These are phyloP conservation scores for Goniomonas avonlea DNA, from an alignment of 78 protist genomes.

Conservation along the genomic window DNA sequence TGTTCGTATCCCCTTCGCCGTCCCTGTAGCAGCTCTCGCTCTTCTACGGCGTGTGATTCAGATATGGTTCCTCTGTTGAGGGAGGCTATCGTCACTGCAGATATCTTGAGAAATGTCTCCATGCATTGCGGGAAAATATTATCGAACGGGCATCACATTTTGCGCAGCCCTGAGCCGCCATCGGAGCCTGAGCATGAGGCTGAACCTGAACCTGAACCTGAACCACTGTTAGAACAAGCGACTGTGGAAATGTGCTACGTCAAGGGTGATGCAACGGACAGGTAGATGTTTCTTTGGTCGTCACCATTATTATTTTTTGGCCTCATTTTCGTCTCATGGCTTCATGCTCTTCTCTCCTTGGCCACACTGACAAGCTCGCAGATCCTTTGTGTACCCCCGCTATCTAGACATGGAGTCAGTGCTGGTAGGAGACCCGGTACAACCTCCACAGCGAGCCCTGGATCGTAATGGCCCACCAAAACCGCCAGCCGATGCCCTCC, in stretches of 20 bases:
- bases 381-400: too few species aligned
- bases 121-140: background rate
- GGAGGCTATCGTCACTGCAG: background rate
- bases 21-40: background rate
- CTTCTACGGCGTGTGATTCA: background rate
- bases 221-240: background rate
- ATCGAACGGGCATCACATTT: background rate
- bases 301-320: background rate
- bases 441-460: too few species aligned
- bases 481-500: too few species aligned
- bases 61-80: too few species aligned
- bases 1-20: background rate
- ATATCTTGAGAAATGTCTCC: background rate
- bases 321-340: too few species aligned
- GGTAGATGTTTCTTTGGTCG: background rate
- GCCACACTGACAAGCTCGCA: too few species aligned
- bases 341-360: too few species aligned
- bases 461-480: too few species aligned
- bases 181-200: background rate
- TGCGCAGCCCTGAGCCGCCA: background rate
- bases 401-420: too few species aligned
- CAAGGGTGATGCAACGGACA: background rate
- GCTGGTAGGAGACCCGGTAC: too few species aligned
- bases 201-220: background rate
- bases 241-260: background rate